Base-by-base conservation (phyloP, 2,329 filamentous ascomycete genomes). In the Claviceps quebecensis region DNA sequence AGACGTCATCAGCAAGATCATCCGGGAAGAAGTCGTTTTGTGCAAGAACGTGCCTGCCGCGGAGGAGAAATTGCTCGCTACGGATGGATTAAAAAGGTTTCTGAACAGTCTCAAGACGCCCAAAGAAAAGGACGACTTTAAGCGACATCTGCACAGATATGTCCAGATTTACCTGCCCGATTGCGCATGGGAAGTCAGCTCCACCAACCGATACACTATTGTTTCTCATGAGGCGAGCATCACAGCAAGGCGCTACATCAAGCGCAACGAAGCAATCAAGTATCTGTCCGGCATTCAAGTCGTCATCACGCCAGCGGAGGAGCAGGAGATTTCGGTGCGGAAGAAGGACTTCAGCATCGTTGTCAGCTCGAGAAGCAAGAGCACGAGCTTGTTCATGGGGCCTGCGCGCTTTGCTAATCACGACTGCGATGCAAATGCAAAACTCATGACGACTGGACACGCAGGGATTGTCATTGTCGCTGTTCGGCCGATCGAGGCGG, bases 321-420 rank as follows among this genome's bases (percentile, higher is more conserved):
- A 97, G 64, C 77, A 81, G 55, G 81, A 86, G 52, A 78, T 97
- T 53, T 85, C 88, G 26, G 68, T 83, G 56, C 84, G 82, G 54
- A 86, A 93, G 63, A 90, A 91, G 62, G 93, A 98, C 64, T 98
- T 98, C 65, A 96, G 90, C 65, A 90, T 98, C 56, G 90, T 98
- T 36, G 86, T 96, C 62, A 95, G 90, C 55, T 91, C 88, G 57
- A 79, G 93, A 53, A 91, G 86, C 68, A 96, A 95, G 69, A 84
- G 84, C 54, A 86, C 90, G 34, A 95, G 87, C 49, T 72, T 98
- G 43, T 97, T 98, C 64, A 83, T 98, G 64, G 93, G 93, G 0
- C 94, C 93, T 7, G 93, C 93, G 37, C 83, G 93, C 48, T 97
- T 98, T 65, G 89, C 93, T 26, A 98, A 98, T 63, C 93, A 98